Percentiles rank a stretch among this genome's conserved stretches.
Evolutionary conservation across 2,329 filamentous ascomycete species (phyloP).

Genomic region (Clonostachys chloroleuca): DNA sequence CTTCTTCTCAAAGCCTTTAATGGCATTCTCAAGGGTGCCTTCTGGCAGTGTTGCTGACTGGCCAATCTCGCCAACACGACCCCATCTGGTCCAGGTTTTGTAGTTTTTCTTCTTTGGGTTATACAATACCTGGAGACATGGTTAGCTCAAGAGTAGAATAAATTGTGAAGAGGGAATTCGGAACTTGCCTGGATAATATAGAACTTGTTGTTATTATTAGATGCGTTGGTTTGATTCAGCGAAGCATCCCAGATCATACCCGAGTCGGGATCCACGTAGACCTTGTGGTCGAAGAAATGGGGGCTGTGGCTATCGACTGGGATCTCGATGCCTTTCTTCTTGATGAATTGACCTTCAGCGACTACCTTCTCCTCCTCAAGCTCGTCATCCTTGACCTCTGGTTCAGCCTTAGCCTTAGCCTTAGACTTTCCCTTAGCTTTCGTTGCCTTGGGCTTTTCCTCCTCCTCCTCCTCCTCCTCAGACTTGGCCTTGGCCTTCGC

Average conservation of each 20-base stretch:
- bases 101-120: conserved; percentile 31
- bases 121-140: conserved; percentile 31
- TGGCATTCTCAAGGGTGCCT: conserved; percentile 34
- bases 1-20: conserved; percentile 52
- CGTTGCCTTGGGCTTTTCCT: conserved; percentile 27
- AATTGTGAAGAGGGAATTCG: neutral
- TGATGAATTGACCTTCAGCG: conserved; percentile 39
- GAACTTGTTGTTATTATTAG: conserved; percentile 77
- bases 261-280: conserved; percentile 59
- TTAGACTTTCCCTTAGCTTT: conserved; percentile 14
- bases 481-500: conserved; percentile 27
- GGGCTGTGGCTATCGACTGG: conserved; percentile 44
- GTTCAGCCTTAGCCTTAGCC: conserved; percentile 9
- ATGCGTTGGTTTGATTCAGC: conserved; percentile 72
- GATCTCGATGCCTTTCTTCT: conserved; percentile 37
- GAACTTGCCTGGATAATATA: conserved; percentile 63
- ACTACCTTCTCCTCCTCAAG: conserved; percentile 26
- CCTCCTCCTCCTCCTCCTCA: conserved; percentile 10
- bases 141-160: conserved; percentile 4
- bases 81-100: conserved; percentile 74
- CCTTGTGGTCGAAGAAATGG: conserved; percentile 29
- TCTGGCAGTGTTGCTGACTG: conserved; percentile 37
- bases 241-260: conserved; percentile 74
- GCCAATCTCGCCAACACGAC: conserved; percentile 64
- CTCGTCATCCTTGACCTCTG: conserved; percentile 15